These are phyloP conservation scores for Podila minutissima DNA, from an alignment of 192 early-diverging fungal genomes.

Conservation along the genomic window DNA sequence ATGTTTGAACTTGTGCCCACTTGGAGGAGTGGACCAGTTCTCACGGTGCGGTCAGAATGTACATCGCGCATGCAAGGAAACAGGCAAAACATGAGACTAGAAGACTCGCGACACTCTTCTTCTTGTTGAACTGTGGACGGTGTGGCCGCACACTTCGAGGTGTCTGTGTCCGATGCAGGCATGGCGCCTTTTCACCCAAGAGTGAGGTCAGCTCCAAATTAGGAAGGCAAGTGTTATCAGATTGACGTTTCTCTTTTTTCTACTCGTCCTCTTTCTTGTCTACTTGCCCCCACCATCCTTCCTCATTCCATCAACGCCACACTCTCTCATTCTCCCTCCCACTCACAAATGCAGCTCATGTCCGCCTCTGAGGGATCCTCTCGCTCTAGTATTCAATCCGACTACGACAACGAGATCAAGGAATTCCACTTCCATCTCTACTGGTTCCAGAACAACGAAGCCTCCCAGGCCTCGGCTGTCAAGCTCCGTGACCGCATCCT, in stretches of 20 bases:
- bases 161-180: no score
- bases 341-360: slow-evolving; percentile 25
- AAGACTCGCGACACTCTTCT: no score
- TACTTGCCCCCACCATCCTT: not conserved
- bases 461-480: slow-evolving; percentile 43
- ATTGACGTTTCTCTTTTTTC: not conserved
- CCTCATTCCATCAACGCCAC: not conserved
- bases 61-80: no score
- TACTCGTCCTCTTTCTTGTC: not conserved
- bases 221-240: not conserved
- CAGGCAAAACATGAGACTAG: no score
- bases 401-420: slow-evolving; percentile 66
- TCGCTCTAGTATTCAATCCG: slow-evolving; percentile 26
- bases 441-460: slow-evolving; percentile 62
- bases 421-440: slow-evolving; percentile 78
- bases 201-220: not conserved
- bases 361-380: slow-evolving; percentile 8
- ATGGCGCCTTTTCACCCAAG: no score
- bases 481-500: slow-evolving; percentile 55
- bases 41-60: no score
- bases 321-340: not conserved
- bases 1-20: no score
- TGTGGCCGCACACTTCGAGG: no score
- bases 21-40: no score
- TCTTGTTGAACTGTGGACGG: no score